Evolutionary conservation across 2,329 filamentous ascomycete species (phyloP), one percentile per base, ranked within the genome.

Genomic region (Phyllosticta capitalensis): DNA sequence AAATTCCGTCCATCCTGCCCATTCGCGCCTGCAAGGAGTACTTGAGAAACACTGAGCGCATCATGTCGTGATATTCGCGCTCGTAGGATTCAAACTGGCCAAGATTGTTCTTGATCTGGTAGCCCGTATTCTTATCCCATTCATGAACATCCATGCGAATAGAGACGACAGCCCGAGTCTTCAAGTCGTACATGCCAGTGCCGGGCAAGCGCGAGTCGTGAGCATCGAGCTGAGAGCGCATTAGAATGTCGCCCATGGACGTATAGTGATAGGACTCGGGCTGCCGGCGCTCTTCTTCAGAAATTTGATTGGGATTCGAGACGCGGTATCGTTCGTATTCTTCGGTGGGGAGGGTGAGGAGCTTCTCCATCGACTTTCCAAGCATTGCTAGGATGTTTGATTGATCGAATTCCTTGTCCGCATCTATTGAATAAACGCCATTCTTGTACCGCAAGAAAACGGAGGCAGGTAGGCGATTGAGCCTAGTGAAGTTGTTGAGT

Each of bases 1-100:
- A 99, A 55, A 97, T 96, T 58, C 94, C 94, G 69, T 99, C 92
- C 95, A 99, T 99, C 55, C 92, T 86, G 19, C 95, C 94, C 84
- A 99, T 95, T 52, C 94, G 89, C 26, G 92, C 95, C 74, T 99
- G 94, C 28, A 99, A 79, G 9, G 92, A 96, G 72, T 99, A 99
- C 69, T 99, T 99, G 59, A 99, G 78, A 75, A 99, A 92, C 0
- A 92, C 94, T 1, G 92, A 84, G 57, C 95, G 83, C 61, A 95
- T 92, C 91, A 99, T 95, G 72, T 99, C 94, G 71, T 87, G 95
- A 72, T 94, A 96, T 68, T 99, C 95, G 61, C 92, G 85, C 75
- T 99, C 94, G 71, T 87, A 99, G 0, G 92, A 97, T 71, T 95
- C 88, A 79, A 83, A 99, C 61, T 85, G 79, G 17, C 95, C 95